Percentiles rank a stretch among this genome's conserved stretches.
Conservation (phyloP, 345 rosid species). For the Bruguiera parviflora region DNA sequence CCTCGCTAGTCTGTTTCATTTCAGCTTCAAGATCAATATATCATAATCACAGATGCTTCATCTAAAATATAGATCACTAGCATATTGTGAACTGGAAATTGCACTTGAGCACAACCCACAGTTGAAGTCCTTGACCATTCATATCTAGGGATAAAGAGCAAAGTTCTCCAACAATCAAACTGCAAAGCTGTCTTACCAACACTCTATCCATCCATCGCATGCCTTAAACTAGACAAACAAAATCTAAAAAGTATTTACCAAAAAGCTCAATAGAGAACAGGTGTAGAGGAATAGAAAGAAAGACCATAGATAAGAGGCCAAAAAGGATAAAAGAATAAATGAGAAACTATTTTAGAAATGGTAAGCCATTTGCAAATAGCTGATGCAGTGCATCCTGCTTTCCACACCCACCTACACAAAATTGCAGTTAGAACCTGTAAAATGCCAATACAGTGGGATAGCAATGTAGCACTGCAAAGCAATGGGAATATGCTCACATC, state of each 20-base stretch:
- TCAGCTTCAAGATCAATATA: constrained; percentile 18
- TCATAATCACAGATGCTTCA: constrained; percentile 14
- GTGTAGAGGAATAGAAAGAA: not conserved
- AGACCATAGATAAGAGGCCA: constrained; percentile 8
- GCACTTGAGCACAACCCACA: constrained; percentile 15
- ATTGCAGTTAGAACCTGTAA: constrained; percentile 9
- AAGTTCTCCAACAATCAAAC: constrained; percentile 24
- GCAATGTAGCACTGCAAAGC: not conserved
- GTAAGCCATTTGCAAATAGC: constrained; percentile 32
- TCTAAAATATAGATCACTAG: constrained; percentile 13
- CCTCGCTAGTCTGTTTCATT: constrained; percentile 23
- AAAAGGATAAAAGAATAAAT: constrained; percentile 10
- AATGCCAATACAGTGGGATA: not conserved
- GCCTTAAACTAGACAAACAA: constrained; percentile 30
- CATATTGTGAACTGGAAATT: constrained; percentile 8
- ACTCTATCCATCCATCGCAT: constrained; percentile 22
- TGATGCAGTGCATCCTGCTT: constrained; percentile 26
- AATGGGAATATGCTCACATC: constrained; percentile 27
- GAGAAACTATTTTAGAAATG: constrained; percentile 22
- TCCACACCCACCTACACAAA: constrained; percentile 40
- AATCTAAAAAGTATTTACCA: constrained; percentile 6
- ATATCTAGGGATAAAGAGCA: constrained; percentile 25
- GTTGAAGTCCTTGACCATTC: constrained; percentile 23
- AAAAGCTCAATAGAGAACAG: not conserved
- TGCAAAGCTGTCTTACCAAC: constrained; percentile 15